A percentile compares a stretch with the other conserved stretches of the same genome.
Evolutionary conservation across 352 stramenopile genomes (phyloP).

Genomic region (Phytophthora nicotianae): DNA sequence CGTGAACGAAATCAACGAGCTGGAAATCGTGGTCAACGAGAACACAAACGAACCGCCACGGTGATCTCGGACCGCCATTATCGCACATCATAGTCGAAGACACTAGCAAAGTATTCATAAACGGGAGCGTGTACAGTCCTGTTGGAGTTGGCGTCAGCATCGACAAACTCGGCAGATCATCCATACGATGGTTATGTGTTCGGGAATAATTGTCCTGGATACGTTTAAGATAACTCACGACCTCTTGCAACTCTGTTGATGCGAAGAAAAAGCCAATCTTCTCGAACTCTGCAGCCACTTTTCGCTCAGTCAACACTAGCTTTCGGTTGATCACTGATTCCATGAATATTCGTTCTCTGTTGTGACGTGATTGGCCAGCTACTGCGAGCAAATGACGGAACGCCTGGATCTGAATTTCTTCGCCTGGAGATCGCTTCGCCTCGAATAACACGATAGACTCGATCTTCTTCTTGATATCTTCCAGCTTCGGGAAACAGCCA

Average conservation of each 20-base stretch:
- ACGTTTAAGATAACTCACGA: constrained; percentile 52
- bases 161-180: constrained; percentile 66
- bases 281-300: constrained; percentile 51
- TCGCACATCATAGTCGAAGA: constrained; percentile 49
- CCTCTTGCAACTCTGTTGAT: constrained; percentile 45
- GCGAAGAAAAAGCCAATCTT: constrained; percentile 67
- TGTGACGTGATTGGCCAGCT: constrained; percentile 45
- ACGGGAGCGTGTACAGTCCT: constrained; percentile 53
- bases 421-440: constrained; percentile 63
- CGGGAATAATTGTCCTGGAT: constrained; percentile 62
- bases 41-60: constrained; percentile 61
- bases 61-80: constrained; percentile 20
- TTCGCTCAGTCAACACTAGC: constrained; percentile 64
- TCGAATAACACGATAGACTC: constrained; percentile 58
- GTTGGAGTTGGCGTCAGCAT: constrained; percentile 46
- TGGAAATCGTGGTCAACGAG: constrained; percentile 68
- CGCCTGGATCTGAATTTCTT: constrained; percentile 62
- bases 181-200: constrained; percentile 54
- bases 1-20: constrained; percentile 66
- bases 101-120: constrained; percentile 48
- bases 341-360: constrained; percentile 59
- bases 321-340: constrained; percentile 71
- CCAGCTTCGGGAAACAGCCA: constrained; percentile 49
- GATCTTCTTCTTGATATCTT: constrained; percentile 67
- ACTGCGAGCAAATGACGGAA: constrained; percentile 64